Conservation (phyloP, 202 grass and related monocot species). For the Panicum hallii region DNA sequence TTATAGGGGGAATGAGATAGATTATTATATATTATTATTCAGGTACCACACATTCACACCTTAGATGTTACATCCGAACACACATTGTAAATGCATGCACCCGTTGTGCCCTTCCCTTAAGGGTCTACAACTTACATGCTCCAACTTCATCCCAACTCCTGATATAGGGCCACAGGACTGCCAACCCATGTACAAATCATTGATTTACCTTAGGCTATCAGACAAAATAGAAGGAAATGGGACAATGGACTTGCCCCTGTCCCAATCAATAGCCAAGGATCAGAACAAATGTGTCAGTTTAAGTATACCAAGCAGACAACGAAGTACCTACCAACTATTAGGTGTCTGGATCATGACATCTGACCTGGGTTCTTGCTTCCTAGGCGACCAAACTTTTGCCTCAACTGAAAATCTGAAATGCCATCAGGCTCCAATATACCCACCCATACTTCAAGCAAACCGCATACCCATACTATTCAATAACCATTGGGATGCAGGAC, state of each 20-base stretch:
- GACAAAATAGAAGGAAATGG: conserved; percentile 22
- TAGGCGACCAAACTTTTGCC: conserved; percentile 29
- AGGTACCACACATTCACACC: neutral
- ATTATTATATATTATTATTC: conserved; percentile 15
- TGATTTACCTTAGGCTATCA: neutral
- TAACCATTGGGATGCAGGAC: neutral
- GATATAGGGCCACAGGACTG: neutral
- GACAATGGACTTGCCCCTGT: conserved; percentile 1
- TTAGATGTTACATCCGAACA: neutral
- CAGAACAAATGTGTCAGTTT: conserved; percentile 41
- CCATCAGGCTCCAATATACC: neutral
- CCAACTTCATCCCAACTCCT: neutral
- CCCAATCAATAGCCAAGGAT: conserved; percentile 23
- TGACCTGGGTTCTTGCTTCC: conserved; percentile 47
- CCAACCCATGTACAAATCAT: conserved; percentile 10
- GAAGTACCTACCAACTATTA: conserved; percentile 57
- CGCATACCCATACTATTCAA: neutral
- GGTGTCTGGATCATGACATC: conserved; percentile 53
- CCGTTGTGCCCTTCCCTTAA: neutral
- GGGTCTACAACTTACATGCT: neutral
- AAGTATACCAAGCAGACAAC: conserved; percentile 46
- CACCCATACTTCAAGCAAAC: conserved; percentile 29
- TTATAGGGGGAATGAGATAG: neutral
- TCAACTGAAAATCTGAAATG: conserved; percentile 28
- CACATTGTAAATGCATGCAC: neutral